Base-by-base conservation (phyloP, 352 stramenopile genomes). In the Salisapilia sapeloensis region DNA sequence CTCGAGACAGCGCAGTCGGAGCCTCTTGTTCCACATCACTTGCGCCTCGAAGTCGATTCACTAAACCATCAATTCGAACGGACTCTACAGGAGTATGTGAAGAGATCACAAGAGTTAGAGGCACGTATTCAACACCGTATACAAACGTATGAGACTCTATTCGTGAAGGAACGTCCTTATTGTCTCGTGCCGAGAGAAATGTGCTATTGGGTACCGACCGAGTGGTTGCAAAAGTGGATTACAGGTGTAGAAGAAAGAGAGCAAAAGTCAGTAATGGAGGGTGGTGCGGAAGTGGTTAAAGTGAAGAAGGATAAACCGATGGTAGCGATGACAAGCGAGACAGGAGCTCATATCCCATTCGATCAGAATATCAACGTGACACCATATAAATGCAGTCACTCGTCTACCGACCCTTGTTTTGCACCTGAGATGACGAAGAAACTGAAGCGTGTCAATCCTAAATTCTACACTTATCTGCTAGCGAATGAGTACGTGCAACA, bases 191-290 rank as follows among this genome's bases (percentile, higher is more conserved):
- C 54, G 6, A 35, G 47, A 4, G 33, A 28, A 4, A 33, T 56
- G 8, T 82, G 66, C 33, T 82, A 78, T 21, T 85, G 70, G 70
- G 51, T 85, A n/a, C 63, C 79, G 32, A 57, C 53, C 0, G 44
- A 62, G 6, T 85, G 70, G 70, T 42, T 85, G 0, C 46, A 47
- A 15, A 41, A 48, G 24, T 85, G 70, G 70, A 44, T 85, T 6
- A 60, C 55, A n/a, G 70, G 70, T 2, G 53, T 79, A 36, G 58
- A 79, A 23, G 18, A 33, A 36, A 22, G 29, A 37, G 19, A 44
- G n/a, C 33, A 48, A 27, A 17, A 47, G 4, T 29, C 33, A 14
- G 40, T 47, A 33, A 45, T 46, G 13, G 35, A 46, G 9, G 40
- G n/a, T n/a, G n/a, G n/a, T 19, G 31, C 47, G 49, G 11, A 38